Conservation (phyloP, 2,329 filamentous ascomycete genomes). For the Bipolaris cookei region DNA sequence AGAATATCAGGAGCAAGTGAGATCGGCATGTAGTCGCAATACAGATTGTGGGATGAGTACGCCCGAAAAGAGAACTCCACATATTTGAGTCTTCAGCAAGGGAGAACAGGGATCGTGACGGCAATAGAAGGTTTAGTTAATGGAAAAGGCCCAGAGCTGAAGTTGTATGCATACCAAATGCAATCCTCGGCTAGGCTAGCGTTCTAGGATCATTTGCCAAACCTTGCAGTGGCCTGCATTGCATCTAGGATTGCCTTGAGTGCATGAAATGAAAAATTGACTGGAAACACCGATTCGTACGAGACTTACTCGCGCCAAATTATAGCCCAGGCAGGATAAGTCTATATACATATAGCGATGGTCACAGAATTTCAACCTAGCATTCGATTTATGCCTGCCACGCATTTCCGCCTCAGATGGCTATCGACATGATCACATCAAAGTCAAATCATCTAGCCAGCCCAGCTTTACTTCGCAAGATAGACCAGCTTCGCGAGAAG, state of each 20-base stretch:
- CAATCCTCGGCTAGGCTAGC: background rate
- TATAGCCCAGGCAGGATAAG: background rate
- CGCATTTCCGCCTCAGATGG: background rate
- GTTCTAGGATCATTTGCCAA: constrained; percentile 1
- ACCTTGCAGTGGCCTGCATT: background rate
- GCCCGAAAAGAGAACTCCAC: background rate
- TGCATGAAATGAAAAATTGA: background rate
- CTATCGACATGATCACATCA: background rate
- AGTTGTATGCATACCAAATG: background rate
- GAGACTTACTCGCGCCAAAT: background rate
- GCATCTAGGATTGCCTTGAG: constrained; percentile 1
- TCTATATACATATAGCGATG: background rate
- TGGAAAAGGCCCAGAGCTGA: background rate
- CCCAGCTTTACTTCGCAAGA: constrained; percentile 6
- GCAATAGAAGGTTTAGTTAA: background rate
- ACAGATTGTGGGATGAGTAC: background rate
- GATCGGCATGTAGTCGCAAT: background rate
- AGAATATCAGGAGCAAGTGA: background rate
- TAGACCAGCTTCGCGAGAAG: constrained; percentile 8
- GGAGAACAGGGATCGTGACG: background rate
- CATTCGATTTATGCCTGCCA: background rate
- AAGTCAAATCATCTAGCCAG: constrained; percentile 1
- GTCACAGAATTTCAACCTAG: background rate
- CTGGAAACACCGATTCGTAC: background rate
- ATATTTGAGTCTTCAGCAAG: background rate